Percentiles rank a stretch among this genome's conserved stretches.
These are phyloP conservation scores for Tricladium varicosporioides DNA, from an alignment of 2,329 filamentous ascomycete genomes.

Conservation along the genomic window DNA sequence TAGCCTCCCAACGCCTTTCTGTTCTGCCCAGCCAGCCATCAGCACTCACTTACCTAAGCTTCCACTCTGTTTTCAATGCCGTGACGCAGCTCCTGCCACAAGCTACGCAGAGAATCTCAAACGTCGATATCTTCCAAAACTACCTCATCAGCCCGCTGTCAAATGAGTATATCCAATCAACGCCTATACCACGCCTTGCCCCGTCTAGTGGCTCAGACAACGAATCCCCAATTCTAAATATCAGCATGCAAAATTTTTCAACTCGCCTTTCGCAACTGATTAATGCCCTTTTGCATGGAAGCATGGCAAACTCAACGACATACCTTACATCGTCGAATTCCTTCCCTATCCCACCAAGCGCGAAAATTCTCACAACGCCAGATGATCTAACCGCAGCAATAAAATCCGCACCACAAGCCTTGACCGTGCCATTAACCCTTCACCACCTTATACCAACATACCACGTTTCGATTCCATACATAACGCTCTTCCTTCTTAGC, in stretches of 20 bases:
- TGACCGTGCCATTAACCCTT: constrained; percentile 14
- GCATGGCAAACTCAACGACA: constrained; percentile 8
- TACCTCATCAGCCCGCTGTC: constrained; percentile 19
- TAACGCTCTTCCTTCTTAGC: constrained; percentile 15
- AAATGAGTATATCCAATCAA: constrained; percentile 20
- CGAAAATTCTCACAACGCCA: background rate
- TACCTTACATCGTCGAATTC: constrained; percentile 10
- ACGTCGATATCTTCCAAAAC: constrained; percentile 22
- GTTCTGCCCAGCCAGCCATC: constrained; percentile 12
- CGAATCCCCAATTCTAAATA: constrained; percentile 15
- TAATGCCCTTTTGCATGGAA: constrained; percentile 20
- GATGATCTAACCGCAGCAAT: constrained; percentile 6
- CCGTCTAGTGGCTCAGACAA: background rate
- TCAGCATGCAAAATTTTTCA: constrained; percentile 20
- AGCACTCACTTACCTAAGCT: constrained; percentile 17
- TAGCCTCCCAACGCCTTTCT: constrained; percentile 20
- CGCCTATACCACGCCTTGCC: constrained; percentile 1
- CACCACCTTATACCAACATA: background rate
- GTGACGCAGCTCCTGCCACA: constrained; percentile 16
- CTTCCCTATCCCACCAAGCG: background rate
- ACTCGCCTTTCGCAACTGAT: constrained; percentile 16
- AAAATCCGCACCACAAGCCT: background rate
- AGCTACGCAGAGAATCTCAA: constrained; percentile 8
- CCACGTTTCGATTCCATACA: constrained; percentile 11
- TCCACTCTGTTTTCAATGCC: constrained; percentile 11